Evolutionary conservation across 257 asterid genomes (phyloP).

Genomic region (Scutellaria minor): DNA sequence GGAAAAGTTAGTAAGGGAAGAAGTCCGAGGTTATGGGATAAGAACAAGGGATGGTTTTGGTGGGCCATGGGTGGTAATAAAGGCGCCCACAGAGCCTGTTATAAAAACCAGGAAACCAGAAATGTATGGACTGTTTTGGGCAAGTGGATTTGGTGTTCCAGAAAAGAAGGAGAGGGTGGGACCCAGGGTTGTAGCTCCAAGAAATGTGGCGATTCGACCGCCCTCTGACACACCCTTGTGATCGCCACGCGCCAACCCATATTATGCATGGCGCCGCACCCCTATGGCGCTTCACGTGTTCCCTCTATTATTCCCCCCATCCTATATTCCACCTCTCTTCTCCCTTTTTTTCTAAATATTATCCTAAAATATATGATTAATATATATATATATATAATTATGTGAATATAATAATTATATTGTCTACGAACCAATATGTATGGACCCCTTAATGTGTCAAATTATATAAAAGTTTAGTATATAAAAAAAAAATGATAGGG

Average conservation of each 20-base stretch:
- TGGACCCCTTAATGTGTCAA: too few species aligned
- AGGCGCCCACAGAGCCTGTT: not conserved
- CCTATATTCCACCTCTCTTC: too few species aligned
- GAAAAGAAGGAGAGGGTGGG: constrained; percentile 71
- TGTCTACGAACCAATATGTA: too few species aligned
- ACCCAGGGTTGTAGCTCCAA: constrained; percentile 39
- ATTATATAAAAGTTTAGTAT: too few species aligned
- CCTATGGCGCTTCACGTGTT: constrained; percentile 43
- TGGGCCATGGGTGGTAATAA: constrained; percentile 25
- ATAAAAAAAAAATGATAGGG: too few species aligned
- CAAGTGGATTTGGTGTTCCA: constrained; percentile 49
- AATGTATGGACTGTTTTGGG: constrained; percentile 39
- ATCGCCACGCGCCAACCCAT: constrained; percentile 50
- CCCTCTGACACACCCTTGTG: constrained; percentile 65
- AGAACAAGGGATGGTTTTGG: constrained; percentile 29
- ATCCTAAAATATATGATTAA: too few species aligned
- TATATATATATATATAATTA: too few species aligned
- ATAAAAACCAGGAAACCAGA: constrained; percentile 50
- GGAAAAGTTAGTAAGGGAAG: not conserved
- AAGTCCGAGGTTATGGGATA: constrained; percentile 57
- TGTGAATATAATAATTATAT: too few species aligned
- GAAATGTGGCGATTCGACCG: constrained; percentile 88
- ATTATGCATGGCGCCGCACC: constrained; percentile 4
- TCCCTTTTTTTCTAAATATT: too few species aligned
- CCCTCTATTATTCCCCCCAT: not conserved